Evolutionary conservation across 371 early-diverging fungal genomes (phyloP).

Genomic region (Dinochytrium kinnereticum): DNA sequence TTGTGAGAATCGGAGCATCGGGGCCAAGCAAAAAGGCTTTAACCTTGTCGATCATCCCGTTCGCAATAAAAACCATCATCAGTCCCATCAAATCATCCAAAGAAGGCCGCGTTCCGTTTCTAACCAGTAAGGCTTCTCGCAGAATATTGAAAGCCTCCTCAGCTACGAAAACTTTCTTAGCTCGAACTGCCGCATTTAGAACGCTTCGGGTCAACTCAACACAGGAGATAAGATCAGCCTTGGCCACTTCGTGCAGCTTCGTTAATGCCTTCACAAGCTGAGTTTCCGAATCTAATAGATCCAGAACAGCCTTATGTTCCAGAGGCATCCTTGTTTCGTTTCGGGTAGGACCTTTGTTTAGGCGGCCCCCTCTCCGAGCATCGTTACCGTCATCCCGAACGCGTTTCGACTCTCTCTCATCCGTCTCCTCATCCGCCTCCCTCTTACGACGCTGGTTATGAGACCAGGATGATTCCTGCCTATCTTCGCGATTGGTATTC

Average conservation of each 20-base stretch:
- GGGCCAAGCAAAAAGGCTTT: background rate
- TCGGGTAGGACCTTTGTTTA: background rate
- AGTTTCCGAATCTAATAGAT: background rate
- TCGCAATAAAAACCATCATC: constrained; percentile 12
- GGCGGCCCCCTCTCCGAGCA: background rate
- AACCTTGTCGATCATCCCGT: constrained; percentile 15
- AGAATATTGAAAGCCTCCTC: constrained; percentile 25
- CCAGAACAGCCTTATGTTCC: background rate
- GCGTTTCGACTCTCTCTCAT: background rate
- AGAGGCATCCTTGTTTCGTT: background rate
- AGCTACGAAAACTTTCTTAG: constrained; percentile 15
- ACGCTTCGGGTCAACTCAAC: constrained; percentile 14
- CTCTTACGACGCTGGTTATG: constrained; percentile 5
- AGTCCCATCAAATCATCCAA: constrained; percentile 11
- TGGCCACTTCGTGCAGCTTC: constrained; percentile 1
- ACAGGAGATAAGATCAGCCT: background rate
- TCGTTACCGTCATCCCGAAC: background rate
- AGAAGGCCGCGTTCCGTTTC: background rate
- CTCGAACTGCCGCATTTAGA: constrained; percentile 21
- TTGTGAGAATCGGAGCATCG: background rate
- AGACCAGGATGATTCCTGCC: background rate
- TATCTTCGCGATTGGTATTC: background rate
- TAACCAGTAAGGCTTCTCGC: background rate
- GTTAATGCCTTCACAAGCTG: constrained; percentile 1
- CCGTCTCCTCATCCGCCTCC: background rate